Conservation (phyloP, 345 rosid genomes). For the Lepidium didymum region DNA sequence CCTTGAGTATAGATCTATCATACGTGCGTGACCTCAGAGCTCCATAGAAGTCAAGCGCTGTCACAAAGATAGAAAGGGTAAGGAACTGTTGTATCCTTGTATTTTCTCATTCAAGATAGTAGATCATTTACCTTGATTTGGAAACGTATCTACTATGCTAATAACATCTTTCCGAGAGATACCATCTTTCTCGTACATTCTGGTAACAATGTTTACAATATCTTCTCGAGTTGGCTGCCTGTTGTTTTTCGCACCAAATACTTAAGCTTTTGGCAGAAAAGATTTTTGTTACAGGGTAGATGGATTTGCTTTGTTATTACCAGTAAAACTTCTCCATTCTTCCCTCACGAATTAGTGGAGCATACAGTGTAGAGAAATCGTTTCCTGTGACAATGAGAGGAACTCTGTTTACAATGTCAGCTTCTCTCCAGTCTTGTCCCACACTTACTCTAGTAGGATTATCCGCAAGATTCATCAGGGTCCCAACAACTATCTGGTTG, state of each 20-base stretch:
- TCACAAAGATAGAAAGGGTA: background rate
- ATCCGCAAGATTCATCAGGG: conserved; percentile 86
- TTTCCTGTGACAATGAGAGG: conserved; percentile 91
- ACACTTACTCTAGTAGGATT: conserved; percentile 93
- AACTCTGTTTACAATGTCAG: conserved; percentile 68
- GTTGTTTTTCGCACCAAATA: conserved; percentile 24
- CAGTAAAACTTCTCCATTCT: conserved; percentile 97
- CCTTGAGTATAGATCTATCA: conserved; percentile 81
- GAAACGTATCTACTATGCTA: conserved; percentile 63
- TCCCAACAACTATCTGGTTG: conserved; percentile 91
- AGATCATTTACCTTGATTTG: conserved; percentile 67
- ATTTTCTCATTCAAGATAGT: background rate
- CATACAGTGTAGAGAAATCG: conserved; percentile 79
- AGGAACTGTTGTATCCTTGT: background rate
- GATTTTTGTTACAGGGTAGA: background rate
- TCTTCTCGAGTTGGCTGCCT: conserved; percentile 94
- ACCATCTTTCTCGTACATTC: conserved; percentile 90
- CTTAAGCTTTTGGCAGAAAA: background rate
- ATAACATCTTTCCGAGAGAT: conserved; percentile 56
- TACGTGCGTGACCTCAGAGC: conserved; percentile 89
- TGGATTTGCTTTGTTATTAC: conserved; percentile 24
- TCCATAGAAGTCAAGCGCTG: conserved; percentile 96
- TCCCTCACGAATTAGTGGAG: conserved; percentile 98
- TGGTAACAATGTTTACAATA: conserved; percentile 70
- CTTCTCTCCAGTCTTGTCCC: conserved; percentile 95